Conservation (phyloP, 148 eudicot species). For the Chenopodium quinoa region DNA sequence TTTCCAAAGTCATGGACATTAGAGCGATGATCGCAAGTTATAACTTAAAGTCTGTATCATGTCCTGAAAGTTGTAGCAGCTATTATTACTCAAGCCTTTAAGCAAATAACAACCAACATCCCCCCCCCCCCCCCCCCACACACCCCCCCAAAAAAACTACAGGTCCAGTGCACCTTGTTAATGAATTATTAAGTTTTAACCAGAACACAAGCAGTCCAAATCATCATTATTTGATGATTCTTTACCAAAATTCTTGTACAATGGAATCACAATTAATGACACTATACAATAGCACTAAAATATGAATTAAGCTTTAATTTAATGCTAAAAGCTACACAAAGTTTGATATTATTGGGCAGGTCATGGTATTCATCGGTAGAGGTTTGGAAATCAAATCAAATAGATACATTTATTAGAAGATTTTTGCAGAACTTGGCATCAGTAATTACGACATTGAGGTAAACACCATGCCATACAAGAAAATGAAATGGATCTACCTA, state of each 20-base stretch:
- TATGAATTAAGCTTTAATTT: background rate
- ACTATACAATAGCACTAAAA: background rate
- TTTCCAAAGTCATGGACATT: too few relatives aligned
- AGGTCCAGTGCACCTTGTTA: slow-evolving; percentile 9
- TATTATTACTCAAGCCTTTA: background rate
- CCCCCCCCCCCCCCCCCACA: background rate
- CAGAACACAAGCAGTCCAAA: background rate
- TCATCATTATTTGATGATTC: background rate
- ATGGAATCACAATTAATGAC: background rate
- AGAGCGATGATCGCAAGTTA: background rate
- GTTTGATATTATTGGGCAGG: too few relatives aligned
- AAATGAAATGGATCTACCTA: too few relatives aligned
- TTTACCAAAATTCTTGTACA: background rate
- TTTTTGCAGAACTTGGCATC: too few relatives aligned
- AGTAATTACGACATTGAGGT: too few relatives aligned
- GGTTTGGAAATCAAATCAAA: too few relatives aligned
- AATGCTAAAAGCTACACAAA: background rate
- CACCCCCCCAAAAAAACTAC: slow-evolving; percentile 6
- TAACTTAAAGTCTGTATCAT: background rate
- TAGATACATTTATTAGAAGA: too few relatives aligned
- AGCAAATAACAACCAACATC: slow-evolving; percentile 12
- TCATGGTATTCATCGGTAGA: too few relatives aligned
- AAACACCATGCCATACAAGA: too few relatives aligned
- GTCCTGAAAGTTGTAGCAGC: slow-evolving; percentile 1
- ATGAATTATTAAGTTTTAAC: background rate